Base-by-base conservation (phyloP, 805 yeast genomes). In the Candida quercuum region DNA sequence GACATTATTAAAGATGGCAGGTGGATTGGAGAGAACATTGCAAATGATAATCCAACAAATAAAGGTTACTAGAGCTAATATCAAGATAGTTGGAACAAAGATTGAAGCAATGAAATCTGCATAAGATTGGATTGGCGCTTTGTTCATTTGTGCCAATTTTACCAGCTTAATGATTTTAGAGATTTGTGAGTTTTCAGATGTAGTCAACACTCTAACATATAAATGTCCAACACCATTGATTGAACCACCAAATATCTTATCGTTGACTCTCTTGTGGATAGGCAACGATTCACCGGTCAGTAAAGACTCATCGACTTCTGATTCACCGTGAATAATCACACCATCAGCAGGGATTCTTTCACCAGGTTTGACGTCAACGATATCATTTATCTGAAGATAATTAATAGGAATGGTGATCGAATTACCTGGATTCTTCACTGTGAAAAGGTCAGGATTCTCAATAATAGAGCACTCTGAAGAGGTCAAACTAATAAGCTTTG, bases 311-410 rank as follows among this genome's bases (percentile, higher is more conserved):
- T 89, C 91, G 23, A 87, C 72, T 51, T 85, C 95, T 0, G 96
- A 74, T 39, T 73, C 74, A 7, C 99, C 99, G 45, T 69, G 68
- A 2, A 83, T 61, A 14, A 94, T 78, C 7, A 69, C 56, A 33
- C 98, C 99, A 66, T 93, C 99, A 1, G 96, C 88, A 1, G 98
- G 96, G 3, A 93, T 73, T 48, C 78, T 86, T 36, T 81, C 81
- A 10, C 99, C 99, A 0, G 98, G 95, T 32, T 78, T 67, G 3
- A 93, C 71, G 14, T 86, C 71, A 0, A 86, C 81, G 22, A 85
- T 69, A 59, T 93, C 99, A 49, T 75, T 72, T 9, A 71, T 66
- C 54, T 93, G 95, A 31, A 93, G 60, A 42, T 85, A 70, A 47
- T 87, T 96, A 19, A 87, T 76, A 21, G 83, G 67, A n/a, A 93